Evolutionary conservation across 73 alveolate genomes (phyloP).

Genomic region (Uronychia setigera): DNA sequence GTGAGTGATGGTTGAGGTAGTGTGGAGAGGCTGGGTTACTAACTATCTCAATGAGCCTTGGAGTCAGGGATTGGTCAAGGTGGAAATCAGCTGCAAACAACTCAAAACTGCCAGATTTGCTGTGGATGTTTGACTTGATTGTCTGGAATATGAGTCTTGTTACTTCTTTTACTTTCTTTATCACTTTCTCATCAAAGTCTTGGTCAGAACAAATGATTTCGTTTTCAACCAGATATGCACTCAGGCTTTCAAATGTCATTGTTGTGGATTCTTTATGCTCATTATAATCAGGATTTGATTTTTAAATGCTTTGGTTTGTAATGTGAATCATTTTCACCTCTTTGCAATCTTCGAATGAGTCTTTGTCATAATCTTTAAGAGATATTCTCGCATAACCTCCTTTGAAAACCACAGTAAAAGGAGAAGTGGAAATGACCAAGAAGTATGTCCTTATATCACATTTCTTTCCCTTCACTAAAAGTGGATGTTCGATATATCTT

Average conservation of each 20-base stretch:
- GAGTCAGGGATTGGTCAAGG: slow-evolving; percentile 75
- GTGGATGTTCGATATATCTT: slow-evolving; percentile 87
- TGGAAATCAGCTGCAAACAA: slow-evolving; percentile 79
- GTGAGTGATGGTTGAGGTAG: slow-evolving; percentile 49
- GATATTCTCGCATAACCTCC: slow-evolving; percentile 77
- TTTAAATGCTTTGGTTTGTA: slow-evolving; percentile 71
- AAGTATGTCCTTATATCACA: slow-evolving; percentile 89
- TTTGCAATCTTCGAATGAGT: slow-evolving; percentile 47
- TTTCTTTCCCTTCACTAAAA: slow-evolving; percentile 84
- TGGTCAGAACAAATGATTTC: slow-evolving; percentile 12
- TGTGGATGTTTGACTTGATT: slow-evolving; percentile 39
- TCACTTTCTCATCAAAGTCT: slow-evolving; percentile 42
- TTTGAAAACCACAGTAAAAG: slow-evolving; percentile 64
- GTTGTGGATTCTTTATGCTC: slow-evolving; percentile 44
- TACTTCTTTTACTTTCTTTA: slow-evolving; percentile 35
- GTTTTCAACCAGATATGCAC: slow-evolving; percentile 12
- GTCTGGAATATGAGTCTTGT: slow-evolving; percentile 48
- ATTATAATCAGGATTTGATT: slow-evolving; percentile 68
- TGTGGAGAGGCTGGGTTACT: slow-evolving; percentile 80
- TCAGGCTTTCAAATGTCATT: slow-evolving; percentile 17
- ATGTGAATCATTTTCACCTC: slow-evolving; percentile 63
- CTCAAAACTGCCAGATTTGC: slow-evolving; percentile 72
- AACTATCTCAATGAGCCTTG: slow-evolving; percentile 76
- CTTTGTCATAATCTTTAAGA: slow-evolving; percentile 54
- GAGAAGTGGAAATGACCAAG: slow-evolving; percentile 76